Base-by-base conservation (phyloP, 1,139 yeast genomes). In the Petasospora fabianii region DNA sequence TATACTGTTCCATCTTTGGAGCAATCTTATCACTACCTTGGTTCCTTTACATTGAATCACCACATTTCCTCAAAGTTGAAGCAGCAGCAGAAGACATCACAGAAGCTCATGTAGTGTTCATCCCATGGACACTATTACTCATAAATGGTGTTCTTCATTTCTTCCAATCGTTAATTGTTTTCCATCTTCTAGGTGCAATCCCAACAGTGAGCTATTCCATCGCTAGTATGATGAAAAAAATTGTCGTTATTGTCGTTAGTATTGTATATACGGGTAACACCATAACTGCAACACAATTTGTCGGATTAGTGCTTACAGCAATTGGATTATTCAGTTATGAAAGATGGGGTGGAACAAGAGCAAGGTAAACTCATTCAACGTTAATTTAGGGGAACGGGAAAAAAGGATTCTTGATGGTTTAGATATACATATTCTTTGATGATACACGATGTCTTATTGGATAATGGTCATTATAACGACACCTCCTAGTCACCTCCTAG, bases 171-270 rank as follows among this genome's bases (percentile, higher is more conserved):
- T 66, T 90, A 55, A 73, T 90, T 40, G 96, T 97, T 24, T 92
- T 88, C 64, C 95, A 87, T 63, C 76, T 92, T 30, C 69, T 92
- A 49, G 97, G 97, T 18, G 71, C 83, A 58, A 79, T 92, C 24
- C 80, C 94, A n/a, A 94, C 97, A 0, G 85, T 92, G 35, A 85
- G 94, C 42, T 92, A 92, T 63, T 84, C 96, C 21, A 87, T 92
- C 54, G 97, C 97, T 31, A 85, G 86, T 55, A 77, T 92, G 54
- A 70, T 90, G 65, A 92, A 92, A 61, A 77, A 97, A 54, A 87
- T 92, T 41, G 83, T 86, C 16, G 87, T 92, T 39, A 90, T 92
- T 42, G 67, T 84, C 16, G 86, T 84, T 28, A 86, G 96, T 29
- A 84, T 87, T 55, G 43, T 84, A 6, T 80, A 86, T 72, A 84